Percentiles rank a stretch among this genome's conserved stretches.
These are phyloP conservation scores for Eucalyptus cladocalyx DNA, from an alignment of 345 rosid species.

Conservation along the genomic window DNA sequence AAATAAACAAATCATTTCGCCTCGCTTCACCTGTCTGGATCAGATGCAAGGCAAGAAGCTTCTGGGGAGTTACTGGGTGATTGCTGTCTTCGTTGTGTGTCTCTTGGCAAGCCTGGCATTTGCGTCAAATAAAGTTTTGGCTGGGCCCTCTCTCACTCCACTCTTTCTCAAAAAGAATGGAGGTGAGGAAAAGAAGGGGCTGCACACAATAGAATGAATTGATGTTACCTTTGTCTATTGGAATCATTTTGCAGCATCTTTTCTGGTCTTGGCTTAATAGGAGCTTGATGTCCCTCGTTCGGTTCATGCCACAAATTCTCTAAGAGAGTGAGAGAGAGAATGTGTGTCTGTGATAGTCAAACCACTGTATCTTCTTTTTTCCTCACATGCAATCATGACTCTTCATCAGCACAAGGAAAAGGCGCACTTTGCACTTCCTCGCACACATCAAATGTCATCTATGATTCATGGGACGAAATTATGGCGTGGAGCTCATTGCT, in stretches of 20 bases:
- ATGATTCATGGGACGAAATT: not conserved
- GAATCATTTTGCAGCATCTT: not conserved
- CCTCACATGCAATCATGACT: constrained; percentile 14
- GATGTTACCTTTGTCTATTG: not conserved
- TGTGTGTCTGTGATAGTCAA: constrained; percentile 8
- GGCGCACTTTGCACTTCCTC: not conserved
- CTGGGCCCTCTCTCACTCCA: not conserved
- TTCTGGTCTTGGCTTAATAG: not conserved
- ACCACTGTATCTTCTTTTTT: not conserved
- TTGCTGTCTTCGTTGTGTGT: not conserved
- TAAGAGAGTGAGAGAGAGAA: not conserved
- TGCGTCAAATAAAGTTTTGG: not conserved
- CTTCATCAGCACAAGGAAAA: not conserved
- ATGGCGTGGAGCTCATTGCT: not conserved
- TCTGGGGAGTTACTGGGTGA: not conserved
- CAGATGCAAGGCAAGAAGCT: not conserved
- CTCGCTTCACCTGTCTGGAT: not conserved
- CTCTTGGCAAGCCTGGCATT: not conserved
- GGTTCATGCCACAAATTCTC: not conserved
- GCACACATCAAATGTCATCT: not conserved
- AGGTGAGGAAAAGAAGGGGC: not conserved
- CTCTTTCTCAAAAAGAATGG: not conserved
- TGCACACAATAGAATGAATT: not conserved
- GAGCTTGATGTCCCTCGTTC: not conserved
- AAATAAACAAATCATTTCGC: not conserved